Percentiles rank a stretch among this genome's conserved stretches.
Evolutionary conservation across 2,329 filamentous ascomycete genomes (phyloP).

Genomic region (Fusarium marasasianum): DNA sequence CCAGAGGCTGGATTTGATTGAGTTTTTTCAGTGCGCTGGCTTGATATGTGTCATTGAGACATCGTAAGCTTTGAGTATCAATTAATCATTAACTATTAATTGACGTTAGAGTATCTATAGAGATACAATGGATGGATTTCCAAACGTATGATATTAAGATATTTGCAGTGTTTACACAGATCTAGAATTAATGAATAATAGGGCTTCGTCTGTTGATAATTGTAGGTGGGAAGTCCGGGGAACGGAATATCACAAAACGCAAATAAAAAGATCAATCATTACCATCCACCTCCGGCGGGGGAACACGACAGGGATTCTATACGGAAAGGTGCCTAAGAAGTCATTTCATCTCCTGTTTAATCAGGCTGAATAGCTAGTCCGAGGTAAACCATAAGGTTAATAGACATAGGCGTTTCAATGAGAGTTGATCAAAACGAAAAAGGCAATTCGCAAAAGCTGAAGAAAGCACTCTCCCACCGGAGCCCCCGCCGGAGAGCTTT

Average conservation of each 20-base stretch:
- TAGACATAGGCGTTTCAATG: neutral
- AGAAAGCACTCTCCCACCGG: neutral
- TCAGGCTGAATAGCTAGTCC: neutral
- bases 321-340: fast-evolving
- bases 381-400: neutral
- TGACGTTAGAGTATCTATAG: fast-evolving
- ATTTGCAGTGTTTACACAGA: fast-evolving
- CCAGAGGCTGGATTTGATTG: fast-evolving
- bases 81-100: neutral
- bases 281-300: neutral
- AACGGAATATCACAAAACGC: neutral
- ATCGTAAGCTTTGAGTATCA: too few relatives aligned
- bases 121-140: neutral
- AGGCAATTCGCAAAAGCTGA: too few relatives aligned
- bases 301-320: neutral
- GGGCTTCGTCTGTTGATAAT: neutral
- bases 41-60: too few relatives aligned
- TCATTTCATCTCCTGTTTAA: neutral
- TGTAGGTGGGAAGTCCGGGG: neutral
- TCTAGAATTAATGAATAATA: neutral
- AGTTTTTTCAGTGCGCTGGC: fast-evolving
- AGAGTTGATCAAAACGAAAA: neutral
- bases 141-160: neutral
- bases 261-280: fast-evolving
- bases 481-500: neutral